These are phyloP conservation scores for Clonostachys rosea DNA, from an alignment of 2,329 filamentous ascomycete genomes.

Conservation along the genomic window DNA sequence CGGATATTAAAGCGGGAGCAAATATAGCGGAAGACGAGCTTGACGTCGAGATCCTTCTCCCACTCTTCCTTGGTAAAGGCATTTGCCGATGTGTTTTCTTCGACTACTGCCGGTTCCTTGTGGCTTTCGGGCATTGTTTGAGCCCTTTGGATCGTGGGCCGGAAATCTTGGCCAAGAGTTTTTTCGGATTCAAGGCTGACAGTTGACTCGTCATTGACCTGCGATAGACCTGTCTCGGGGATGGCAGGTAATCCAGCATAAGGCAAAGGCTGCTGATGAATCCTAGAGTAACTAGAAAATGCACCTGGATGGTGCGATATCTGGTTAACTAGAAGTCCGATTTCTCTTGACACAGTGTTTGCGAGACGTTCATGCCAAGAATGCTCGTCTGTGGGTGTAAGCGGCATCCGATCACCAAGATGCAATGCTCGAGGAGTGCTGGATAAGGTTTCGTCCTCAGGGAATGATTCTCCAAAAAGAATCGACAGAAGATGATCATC, in stretches of 20 bases:
- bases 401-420: conserved; percentile 14
- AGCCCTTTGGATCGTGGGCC: conserved; percentile 3
- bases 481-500: conserved; percentile 82
- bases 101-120: conserved; percentile 10
- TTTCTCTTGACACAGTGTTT: conserved; percentile 79
- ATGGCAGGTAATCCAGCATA: conserved; percentile 75
- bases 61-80: conserved; percentile 73
- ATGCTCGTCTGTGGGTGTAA: conserved; percentile 25
- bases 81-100: conserved; percentile 16
- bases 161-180: conserved; percentile 3
- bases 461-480: conserved; percentile 78
- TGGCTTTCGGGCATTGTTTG: conserved; percentile 14
- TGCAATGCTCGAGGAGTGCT: conserved; percentile 40
- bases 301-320: conserved; percentile 78
- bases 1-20: conserved; percentile 66
- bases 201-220: conserved; percentile 1
- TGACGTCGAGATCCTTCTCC: conserved; percentile 88
- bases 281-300: conserved; percentile 73
- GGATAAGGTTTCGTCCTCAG: conserved; percentile 41
- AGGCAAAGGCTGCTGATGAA: conserved; percentile 61
- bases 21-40: conserved; percentile 86
- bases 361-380: conserved; percentile 76
- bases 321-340: conserved; percentile 78
- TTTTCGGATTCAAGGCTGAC: conserved; percentile 4
- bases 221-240: conserved; percentile 33